Conservation (phyloP, 306 rosid genomes). For the Inga leiocalycina region DNA sequence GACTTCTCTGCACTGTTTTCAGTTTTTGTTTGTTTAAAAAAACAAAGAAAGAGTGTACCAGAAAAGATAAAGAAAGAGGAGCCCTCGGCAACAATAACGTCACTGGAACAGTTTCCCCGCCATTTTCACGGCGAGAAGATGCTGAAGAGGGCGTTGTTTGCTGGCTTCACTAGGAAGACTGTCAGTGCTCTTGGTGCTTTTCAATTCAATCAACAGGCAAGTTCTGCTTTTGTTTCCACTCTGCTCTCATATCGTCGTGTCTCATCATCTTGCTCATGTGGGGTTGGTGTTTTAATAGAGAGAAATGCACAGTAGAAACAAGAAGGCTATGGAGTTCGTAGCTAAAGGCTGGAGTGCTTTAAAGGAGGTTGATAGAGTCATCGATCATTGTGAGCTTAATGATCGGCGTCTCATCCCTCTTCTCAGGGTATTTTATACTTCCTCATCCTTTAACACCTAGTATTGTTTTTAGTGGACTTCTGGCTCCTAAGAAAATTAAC, state of each 20-base stretch:
- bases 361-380: conserved; percentile 90
- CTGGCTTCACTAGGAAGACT: conserved; percentile 34
- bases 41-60: too few relatives aligned
- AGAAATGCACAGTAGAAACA: conserved; percentile 78
- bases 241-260: not conserved
- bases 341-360: conserved; percentile 91
- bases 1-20: too few relatives aligned
- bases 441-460: not conserved
- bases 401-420: conserved; percentile 84
- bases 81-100: not conserved
- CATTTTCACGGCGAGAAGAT: not conserved
- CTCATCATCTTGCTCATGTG: not conserved
- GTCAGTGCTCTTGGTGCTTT: conserved; percentile 29
- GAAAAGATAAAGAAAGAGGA: not conserved
- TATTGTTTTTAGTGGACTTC: not conserved
- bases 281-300: conserved; percentile 48
- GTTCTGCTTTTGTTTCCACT: not conserved
- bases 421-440: conserved; percentile 54
- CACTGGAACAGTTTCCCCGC: not conserved
- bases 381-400: conserved; percentile 77
- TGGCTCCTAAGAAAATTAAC: not conserved
- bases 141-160: conserved; percentile 50
- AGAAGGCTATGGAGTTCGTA: conserved; percentile 78
- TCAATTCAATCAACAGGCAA: conserved; percentile 64
- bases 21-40: too few relatives aligned